Conservation (phyloP, 805 yeast genomes). For the Myxozyma sirexii region DNA sequence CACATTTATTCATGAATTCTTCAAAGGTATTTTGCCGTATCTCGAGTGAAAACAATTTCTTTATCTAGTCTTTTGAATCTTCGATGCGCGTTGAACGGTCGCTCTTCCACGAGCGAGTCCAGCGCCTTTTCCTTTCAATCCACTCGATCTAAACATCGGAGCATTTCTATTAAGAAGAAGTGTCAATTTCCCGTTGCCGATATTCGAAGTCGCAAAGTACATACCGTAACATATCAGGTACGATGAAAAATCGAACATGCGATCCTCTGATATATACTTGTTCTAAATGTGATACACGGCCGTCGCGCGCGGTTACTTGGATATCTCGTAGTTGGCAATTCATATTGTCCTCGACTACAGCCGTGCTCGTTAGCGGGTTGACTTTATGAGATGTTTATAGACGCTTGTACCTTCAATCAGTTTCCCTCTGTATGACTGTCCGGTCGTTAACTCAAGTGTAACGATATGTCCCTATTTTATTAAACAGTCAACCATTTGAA, state of each 20-base stretch:
- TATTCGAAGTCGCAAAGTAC: background rate
- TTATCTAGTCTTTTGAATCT: conserved; percentile 26
- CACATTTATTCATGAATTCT: too few relatives aligned
- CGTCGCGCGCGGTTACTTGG: conserved; percentile 74
- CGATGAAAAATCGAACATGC: conserved; percentile 75
- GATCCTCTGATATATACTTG: conserved; percentile 92
- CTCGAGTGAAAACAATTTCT: background rate
- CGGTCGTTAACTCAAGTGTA: conserved; percentile 78
- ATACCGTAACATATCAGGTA: conserved; percentile 78
- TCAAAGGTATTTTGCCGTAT: too few relatives aligned
- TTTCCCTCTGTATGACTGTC: conserved; percentile 87
- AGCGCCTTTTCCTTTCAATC: conserved; percentile 33
- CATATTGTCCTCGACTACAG: conserved; percentile 80
- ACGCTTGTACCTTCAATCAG: conserved; percentile 58
- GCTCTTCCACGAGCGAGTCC: conserved; percentile 37
- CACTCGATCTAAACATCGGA: conserved; percentile 69
- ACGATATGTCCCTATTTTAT: conserved; percentile 84
- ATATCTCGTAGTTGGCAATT: conserved; percentile 84
- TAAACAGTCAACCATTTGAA: background rate
- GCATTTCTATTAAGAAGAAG: conserved; percentile 55
- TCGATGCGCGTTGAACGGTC: conserved; percentile 35
- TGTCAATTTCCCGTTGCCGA: background rate
- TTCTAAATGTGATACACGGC: conserved; percentile 72
- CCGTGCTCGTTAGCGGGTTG: conserved; percentile 6
- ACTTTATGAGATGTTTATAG: background rate